Evolutionary conservation across 169 alveolate genomes (phyloP), one percentile per base, ranked within the genome.

Genomic region (Plasmodium gonderi): DNA sequence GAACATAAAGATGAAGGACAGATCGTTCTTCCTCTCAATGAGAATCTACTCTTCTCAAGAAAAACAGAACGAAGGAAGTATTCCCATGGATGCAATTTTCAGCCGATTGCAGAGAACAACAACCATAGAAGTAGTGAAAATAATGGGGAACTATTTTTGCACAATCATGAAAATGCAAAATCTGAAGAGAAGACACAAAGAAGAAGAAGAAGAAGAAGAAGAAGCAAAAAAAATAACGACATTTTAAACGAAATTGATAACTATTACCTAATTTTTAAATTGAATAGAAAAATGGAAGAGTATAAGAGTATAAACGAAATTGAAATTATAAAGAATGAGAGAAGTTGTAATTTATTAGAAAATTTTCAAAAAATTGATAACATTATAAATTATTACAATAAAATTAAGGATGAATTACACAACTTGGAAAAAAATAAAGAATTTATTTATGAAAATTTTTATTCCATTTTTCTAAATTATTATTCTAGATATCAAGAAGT

Each of bases 281-380:
- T 78, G 67, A 90, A 65, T 49, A 90, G 94, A 90, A 90, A 78
- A 78, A 75, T 90, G 47, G 90, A 74, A 67, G 94, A 90, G 36
- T 29, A 78, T 69, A 76, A 90, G 51, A 60, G 67, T 45, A 31
- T 64, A 17, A 78, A 78, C 42, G 94, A 90, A 45, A 54, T 90
- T 9, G 54, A 90, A 77, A 54, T 78, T 29, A 45, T 90, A 64
- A 64, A 65, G 54, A 77, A 72, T n/a, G 77, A 90, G 54, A 79
- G 90, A 54, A 90, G 38, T 20, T 42, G 9, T 29, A 54, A 64
- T 29, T 49, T 67, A 26, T 5, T 49, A 64, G 90, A 69, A 49
- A 68, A 72, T 23, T 26, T 42, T 26, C 47, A 90, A 64, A 90
- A 76, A 6, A 78, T 90, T 45, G 60, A 76, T 20, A 36, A 20